These are phyloP conservation scores for Syzygium syzygioides DNA, from an alignment of 441 rosid genomes.

Conservation along the genomic window DNA sequence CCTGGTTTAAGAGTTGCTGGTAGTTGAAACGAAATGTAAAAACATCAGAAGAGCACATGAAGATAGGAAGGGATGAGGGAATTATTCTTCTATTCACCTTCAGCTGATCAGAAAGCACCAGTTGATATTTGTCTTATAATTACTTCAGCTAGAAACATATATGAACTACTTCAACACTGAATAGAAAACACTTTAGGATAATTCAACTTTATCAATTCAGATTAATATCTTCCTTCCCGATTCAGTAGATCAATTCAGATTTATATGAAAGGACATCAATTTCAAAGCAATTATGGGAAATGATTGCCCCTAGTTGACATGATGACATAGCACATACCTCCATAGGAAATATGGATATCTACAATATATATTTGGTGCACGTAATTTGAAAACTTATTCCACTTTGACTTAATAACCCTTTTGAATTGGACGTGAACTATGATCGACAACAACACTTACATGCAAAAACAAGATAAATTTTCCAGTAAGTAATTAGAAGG, in stretches of 20 bases:
- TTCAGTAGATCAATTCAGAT: background rate
- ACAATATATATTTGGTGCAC: background rate
- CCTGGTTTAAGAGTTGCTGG: background rate
- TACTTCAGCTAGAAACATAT: background rate
- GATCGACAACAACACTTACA: background rate
- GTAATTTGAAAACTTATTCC: background rate
- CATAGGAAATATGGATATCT: background rate
- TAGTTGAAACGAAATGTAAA: background rate
- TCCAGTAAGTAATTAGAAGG: background rate
- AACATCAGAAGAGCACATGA: background rate
- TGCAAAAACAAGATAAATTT: background rate
- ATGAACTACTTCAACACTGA: background rate
- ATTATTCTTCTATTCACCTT: background rate
- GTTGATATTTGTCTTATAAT: background rate
- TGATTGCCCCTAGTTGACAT: background rate
- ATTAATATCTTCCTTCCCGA: background rate
- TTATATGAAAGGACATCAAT: background rate
- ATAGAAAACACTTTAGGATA: background rate
- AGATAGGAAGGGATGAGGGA: background rate
- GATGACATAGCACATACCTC: background rate
- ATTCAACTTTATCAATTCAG: background rate
- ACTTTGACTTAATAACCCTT: background rate
- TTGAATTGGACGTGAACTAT: background rate
- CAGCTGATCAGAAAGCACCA: background rate
- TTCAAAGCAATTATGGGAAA: background rate